Conservation (phyloP, 768 basidiomycete species). For the Cubamyces sp. region DNA sequence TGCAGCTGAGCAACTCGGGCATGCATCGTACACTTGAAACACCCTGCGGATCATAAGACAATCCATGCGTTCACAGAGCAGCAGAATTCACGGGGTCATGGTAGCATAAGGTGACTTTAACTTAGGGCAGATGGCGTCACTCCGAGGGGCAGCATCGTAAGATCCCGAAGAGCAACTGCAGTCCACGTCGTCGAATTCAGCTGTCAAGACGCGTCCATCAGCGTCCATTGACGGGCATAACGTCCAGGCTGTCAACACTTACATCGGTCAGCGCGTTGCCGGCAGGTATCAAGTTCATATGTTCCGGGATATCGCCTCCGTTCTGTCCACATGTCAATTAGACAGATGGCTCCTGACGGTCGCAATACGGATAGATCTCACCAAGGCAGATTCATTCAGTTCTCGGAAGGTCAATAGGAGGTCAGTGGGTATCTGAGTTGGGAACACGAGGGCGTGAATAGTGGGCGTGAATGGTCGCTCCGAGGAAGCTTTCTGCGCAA, state of each 20-base stretch:
- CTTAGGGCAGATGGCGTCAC: constrained; percentile 21
- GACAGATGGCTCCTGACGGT: neutral
- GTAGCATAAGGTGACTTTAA: constrained; percentile 4
- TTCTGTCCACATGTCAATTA: constrained; percentile 37
- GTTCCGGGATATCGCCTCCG: constrained; percentile 59
- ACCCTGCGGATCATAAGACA: neutral
- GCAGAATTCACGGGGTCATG: too few species aligned
- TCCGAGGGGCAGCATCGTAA: constrained; percentile 51
- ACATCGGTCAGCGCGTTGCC: constrained; percentile 65
- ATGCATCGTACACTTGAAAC: too few species aligned
- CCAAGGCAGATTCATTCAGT: constrained; percentile 65
- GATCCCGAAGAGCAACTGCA: constrained; percentile 39
- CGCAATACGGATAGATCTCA: constrained; percentile 36
- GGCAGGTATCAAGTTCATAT: constrained; percentile 75
- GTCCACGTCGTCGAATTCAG: constrained; percentile 59
- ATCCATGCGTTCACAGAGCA: neutral
- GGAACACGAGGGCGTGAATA: constrained; percentile 73
- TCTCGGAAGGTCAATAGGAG: constrained; percentile 68
- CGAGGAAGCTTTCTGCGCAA: constrained; percentile 54
- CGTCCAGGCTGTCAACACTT: constrained; percentile 26
- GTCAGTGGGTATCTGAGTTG: constrained; percentile 75
- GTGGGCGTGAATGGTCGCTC: constrained; percentile 71
- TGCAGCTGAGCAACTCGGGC: neutral
- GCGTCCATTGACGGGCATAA: neutral
- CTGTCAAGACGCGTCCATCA: constrained; percentile 37